Base-by-base conservation (phyloP, 2,329 filamentous ascomycete genomes). In the Beauveria brongniartii region DNA sequence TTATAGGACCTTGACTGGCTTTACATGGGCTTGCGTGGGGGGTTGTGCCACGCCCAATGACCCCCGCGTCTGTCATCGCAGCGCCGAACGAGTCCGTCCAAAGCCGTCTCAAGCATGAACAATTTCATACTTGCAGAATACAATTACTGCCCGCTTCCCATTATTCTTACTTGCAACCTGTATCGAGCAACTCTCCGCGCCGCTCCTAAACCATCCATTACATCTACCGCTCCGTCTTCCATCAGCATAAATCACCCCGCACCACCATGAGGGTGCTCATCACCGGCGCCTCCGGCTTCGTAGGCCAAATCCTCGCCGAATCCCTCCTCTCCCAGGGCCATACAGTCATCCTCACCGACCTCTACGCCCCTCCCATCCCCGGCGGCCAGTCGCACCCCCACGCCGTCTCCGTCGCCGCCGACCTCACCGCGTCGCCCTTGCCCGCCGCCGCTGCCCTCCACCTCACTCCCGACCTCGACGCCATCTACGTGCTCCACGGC, bases 271-370 rank as follows among this genome's bases (percentile, higher is more conserved):
- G 55, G 41, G 76, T 86, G 46, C 78, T 86, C 67, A 84, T 87
- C 66, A 86, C 83, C 14, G 83, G 84, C 40, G 83, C 79, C 22
- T 80, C 81, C 55, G 84, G 84, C 61, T 86, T 87, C 69, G 80
- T 87, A 62, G 83, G 83, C 68, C 83, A 85, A 69, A 76, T 82
- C 53, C 77, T 87, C 40, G 79, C 82, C 10, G 75, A 76, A 57
- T 77, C 81, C 46, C 76, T 87, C 12, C 73, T 86, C 46, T 73
- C 77, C 34, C 63, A 67, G 7, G 63, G 65, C 34, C 59, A 76
- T 41, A 71, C 77, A 61, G 72, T 87, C 59, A 77, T 78, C 61
- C 73, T 86, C 48, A 83, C 81, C 20, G 84, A 87, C 66, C 75
- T 86, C 30, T 71, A 80, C 61, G 69, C 77, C 44, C 81, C 81